Conservation (phyloP, 2,329 filamentous ascomycete genomes). For the Fusarium udum region DNA sequence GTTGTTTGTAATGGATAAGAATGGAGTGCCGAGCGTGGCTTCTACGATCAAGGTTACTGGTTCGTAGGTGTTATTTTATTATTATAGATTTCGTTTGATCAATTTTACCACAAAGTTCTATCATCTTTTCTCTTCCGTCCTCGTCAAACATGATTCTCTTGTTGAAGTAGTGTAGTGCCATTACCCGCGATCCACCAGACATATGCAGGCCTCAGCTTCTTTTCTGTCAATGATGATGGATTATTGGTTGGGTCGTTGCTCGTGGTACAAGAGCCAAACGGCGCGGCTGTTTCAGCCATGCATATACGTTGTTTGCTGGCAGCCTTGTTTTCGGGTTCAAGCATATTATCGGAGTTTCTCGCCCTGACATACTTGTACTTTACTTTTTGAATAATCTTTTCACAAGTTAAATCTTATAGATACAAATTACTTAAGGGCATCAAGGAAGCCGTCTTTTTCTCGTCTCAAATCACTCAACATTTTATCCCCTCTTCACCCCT, state of each 20-base stretch:
- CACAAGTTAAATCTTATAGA: not conserved
- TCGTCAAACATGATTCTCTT: not conserved
- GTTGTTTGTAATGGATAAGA: slow-evolving; percentile 33
- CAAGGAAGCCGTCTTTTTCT: not conserved
- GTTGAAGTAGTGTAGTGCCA: not conserved
- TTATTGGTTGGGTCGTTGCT: not conserved
- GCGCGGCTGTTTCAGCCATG: not conserved
- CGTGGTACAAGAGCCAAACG: not conserved
- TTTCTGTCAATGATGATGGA: not conserved
- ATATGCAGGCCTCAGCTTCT: not conserved
- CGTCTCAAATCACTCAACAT: not conserved
- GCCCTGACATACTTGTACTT: not conserved
- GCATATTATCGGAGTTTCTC: not conserved
- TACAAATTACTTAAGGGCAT: not conserved
- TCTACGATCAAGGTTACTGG: slow-evolving; percentile 16
- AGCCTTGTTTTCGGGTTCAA: not conserved
- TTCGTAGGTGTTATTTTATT: not conserved
- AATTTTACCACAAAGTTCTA: not conserved
- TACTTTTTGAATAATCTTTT: not conserved
- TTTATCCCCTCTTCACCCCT: not conserved
- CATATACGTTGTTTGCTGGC: not conserved
- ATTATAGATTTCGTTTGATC: not conserved
- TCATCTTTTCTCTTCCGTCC: not conserved
- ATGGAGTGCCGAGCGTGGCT: slow-evolving; percentile 29
- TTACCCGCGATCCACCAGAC: not conserved